Conservation (phyloP, 768 basidiomycete genomes). For the Serendipita sp. region DNA sequence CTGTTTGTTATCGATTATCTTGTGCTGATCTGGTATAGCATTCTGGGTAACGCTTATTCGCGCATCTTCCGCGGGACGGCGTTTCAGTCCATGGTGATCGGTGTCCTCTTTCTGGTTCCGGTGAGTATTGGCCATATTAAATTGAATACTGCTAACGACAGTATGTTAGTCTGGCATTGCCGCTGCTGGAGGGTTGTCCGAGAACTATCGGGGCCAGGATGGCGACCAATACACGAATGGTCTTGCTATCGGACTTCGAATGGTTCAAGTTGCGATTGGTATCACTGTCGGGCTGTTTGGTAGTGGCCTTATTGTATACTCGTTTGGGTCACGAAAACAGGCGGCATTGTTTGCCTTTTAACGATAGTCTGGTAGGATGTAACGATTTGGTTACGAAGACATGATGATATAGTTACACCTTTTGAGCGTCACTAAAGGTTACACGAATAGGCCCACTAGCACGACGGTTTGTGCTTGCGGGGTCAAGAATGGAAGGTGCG, state of each 20-base stretch:
- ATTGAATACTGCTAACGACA: conserved; percentile 5
- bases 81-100: conserved; percentile 82
- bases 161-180: conserved; percentile 55
- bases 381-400: neutral
- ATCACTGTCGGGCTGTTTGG: conserved; percentile 82
- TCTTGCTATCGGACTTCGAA: conserved; percentile 69
- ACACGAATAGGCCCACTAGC: too few species aligned
- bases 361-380: conserved; percentile 8
- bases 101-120: conserved; percentile 73
- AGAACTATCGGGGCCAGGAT: conserved; percentile 15
- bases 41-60: conserved; percentile 68
- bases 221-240: conserved; percentile 39
- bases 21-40: conserved; percentile 35
- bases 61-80: conserved; percentile 71
- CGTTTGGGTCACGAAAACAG: conserved; percentile 68
- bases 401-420: too few species aligned
- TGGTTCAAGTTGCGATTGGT: conserved; percentile 77
- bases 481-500: neutral
- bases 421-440: too few species aligned
- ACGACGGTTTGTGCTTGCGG: too few species aligned
- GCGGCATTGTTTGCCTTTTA: conserved; percentile 76
- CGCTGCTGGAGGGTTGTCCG: conserved; percentile 66
- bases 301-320: conserved; percentile 75
- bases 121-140: conserved; percentile 27
- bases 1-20: neutral